A percentile compares a stretch with the other conserved stretches of the same genome.
These are phyloP conservation scores for Physcomitrellopsis africana DNA, from an alignment of 225 moss, liverwort and hornwort genomes.

Conservation along the genomic window DNA sequence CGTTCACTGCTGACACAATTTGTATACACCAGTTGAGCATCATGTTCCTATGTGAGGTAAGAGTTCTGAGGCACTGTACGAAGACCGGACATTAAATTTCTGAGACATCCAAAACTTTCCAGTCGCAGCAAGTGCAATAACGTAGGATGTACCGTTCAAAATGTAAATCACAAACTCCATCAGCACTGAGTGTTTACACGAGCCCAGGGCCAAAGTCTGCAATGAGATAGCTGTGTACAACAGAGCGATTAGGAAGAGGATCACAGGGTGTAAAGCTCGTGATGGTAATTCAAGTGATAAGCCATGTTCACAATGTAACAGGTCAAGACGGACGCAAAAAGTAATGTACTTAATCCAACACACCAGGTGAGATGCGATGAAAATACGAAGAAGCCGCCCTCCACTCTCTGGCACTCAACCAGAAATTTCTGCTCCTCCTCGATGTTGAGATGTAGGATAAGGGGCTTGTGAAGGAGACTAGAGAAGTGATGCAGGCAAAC, in stretches of 20 bases:
- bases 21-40: background rate
- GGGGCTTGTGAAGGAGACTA: conserved; percentile 47
- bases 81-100: conserved; percentile 35
- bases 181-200: conserved; percentile 36
- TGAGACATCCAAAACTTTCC: conserved; percentile 37
- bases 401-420: conserved; percentile 38
- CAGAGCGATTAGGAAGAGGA: conserved; percentile 39
- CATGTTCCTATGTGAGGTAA: conserved; percentile 41
- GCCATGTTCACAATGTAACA: conserved; percentile 41
- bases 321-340: conserved; percentile 38
- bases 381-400: conserved; percentile 36
- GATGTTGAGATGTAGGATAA: conserved; percentile 43
- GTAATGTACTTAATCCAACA: conserved; percentile 34
- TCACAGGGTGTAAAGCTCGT: conserved; percentile 33
- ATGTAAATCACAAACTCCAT: conserved; percentile 44
- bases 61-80: conserved; percentile 31
- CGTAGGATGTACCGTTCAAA: conserved; percentile 37
- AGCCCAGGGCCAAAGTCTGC: conserved; percentile 49
- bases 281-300: conserved; percentile 30
- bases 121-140: conserved; percentile 40
- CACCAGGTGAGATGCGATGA: conserved; percentile 47
- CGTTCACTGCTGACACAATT: too few relatives aligned
- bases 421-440: conserved; percentile 38
- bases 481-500: conserved; percentile 44
- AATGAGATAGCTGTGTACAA: conserved; percentile 35